Conservation (phyloP, 768 basidiomycete genomes). For the Neoboletus magnificus region DNA sequence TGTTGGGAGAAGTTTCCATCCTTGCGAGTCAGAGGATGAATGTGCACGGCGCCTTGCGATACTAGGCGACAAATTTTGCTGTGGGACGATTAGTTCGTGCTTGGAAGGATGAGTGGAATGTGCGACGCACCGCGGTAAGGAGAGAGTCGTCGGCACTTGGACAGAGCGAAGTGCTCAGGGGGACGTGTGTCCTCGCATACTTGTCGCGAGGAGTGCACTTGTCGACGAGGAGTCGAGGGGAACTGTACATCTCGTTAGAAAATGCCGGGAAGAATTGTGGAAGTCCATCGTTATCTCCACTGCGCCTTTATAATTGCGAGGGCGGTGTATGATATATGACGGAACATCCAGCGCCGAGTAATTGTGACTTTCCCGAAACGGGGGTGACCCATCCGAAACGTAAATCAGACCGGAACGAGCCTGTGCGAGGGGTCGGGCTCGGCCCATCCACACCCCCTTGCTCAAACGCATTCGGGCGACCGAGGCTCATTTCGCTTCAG, state of each 20-base stretch:
- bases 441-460: conserved; percentile 6
- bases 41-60: conserved; percentile 30
- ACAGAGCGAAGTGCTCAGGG: conserved; percentile 25
- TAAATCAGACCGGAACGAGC: conserved; percentile 19
- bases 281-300: conserved; percentile 1
- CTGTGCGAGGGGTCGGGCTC: conserved; percentile 8
- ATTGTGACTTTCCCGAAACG: conserved; percentile 17
- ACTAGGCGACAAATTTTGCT: conserved; percentile 16
- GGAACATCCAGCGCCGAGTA: conserved; percentile 6
- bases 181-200: conserved; percentile 31
- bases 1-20: conserved; percentile 32
- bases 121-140: conserved; percentile 18
- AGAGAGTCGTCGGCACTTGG: conserved; percentile 30
- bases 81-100: not conserved
- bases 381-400: conserved; percentile 18
- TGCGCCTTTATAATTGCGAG: conserved; percentile 25
- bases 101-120: not conserved
- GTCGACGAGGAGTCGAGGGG: conserved; percentile 31
- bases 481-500: conserved; percentile 18
- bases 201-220: conserved; percentile 34
- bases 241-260: conserved; percentile 13
- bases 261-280: not conserved
- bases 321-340: conserved; percentile 17
- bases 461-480: conserved; percentile 1
- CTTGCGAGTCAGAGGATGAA: conserved; percentile 32